Percentiles rank a stretch among this genome's conserved stretches.
phyloP scores from a whole-genome alignment of 768 basidiomycete genomes.

The Leccinum aurantiacum region DNA sequence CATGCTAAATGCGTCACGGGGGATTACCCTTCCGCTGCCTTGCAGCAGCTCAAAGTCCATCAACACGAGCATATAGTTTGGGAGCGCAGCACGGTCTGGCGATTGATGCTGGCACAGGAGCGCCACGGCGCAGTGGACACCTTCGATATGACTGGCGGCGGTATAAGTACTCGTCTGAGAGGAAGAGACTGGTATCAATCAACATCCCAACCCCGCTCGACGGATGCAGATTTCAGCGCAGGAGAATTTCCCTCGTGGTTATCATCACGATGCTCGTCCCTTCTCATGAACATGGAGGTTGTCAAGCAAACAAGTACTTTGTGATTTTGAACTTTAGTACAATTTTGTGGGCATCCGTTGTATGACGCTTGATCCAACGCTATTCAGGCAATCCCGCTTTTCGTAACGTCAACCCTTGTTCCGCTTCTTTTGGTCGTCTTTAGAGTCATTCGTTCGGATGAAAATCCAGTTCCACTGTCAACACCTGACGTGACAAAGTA shows the following conservation, averaged over 20 bases:
- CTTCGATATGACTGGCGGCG: slow-evolving; percentile 39
- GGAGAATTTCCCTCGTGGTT: slow-evolving; percentile 54
- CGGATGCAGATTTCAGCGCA: slow-evolving; percentile 60
- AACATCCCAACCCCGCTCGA: slow-evolving; percentile 66
- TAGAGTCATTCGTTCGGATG: no score
- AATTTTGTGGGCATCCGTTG: slow-evolving; percentile 87
- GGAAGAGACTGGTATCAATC: slow-evolving; percentile 33
- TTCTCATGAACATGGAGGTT: slow-evolving; percentile 56
- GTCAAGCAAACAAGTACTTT: slow-evolving; percentile 84
- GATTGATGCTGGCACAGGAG: slow-evolving; percentile 88
- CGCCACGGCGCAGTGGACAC: slow-evolving; percentile 52
- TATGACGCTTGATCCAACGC: no score
- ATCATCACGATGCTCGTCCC: slow-evolving; percentile 55
- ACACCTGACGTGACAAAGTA: background rate
- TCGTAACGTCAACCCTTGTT: no score
- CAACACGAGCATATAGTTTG: slow-evolving; percentile 91
- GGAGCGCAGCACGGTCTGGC: slow-evolving; percentile 96
- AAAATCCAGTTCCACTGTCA: no score
- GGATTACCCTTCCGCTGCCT: slow-evolving; percentile 68
- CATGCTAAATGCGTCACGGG: slow-evolving; percentile 85
- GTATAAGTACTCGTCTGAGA: slow-evolving; percentile 40
- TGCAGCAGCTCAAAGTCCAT: slow-evolving; percentile 80
- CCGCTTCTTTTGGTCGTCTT: no score
- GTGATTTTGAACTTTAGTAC: slow-evolving; percentile 90
- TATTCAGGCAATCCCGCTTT: no score